phyloP scores from a whole-genome alignment of 2,329 filamentous ascomycete species.

The Leptodontidium sp. region DNA sequence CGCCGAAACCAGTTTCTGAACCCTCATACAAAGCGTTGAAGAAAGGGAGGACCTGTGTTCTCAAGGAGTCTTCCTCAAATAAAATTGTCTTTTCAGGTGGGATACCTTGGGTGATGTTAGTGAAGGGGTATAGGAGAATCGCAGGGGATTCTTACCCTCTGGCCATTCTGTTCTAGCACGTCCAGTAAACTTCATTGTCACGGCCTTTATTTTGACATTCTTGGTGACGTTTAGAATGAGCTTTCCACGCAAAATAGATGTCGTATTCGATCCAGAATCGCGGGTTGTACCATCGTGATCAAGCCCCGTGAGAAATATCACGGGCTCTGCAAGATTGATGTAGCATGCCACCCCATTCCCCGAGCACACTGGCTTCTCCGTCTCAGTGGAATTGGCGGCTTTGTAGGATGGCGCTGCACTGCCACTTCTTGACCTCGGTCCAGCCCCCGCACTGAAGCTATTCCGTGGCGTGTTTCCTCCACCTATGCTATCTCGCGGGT shows the following conservation, averaged over 20 bases:
- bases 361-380: conserved; percentile 73
- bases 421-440: conserved; percentile 15
- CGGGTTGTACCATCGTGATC: conserved; percentile 58
- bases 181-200: conserved; percentile 86
- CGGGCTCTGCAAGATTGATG: conserved; percentile 80
- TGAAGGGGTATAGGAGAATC: neutral
- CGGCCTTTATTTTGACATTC: conserved; percentile 89
- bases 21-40: conserved; percentile 79
- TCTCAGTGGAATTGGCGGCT: conserved; percentile 49
- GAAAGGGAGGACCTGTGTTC: conserved; percentile 90
- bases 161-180: conserved; percentile 94
- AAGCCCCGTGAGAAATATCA: conserved; percentile 80
- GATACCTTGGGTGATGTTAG: conserved; percentile 63
- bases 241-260: conserved; percentile 85
- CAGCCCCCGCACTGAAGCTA: conserved; percentile 11
- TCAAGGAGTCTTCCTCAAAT: conserved; percentile 83
- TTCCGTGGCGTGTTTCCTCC: neutral
- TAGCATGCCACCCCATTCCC: conserved; percentile 79
- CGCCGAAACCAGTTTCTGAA: conserved; percentile 67
- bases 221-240: conserved; percentile 85
- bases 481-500: conserved; percentile 19
- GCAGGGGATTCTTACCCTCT: conserved; percentile 69
- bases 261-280: conserved; percentile 49
- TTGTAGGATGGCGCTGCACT: conserved; percentile 16
- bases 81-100: conserved; percentile 86